phyloP scores from a whole-genome alignment of 1,284 basidiomycete genomes.

The Termitomyces sp. region DNA sequence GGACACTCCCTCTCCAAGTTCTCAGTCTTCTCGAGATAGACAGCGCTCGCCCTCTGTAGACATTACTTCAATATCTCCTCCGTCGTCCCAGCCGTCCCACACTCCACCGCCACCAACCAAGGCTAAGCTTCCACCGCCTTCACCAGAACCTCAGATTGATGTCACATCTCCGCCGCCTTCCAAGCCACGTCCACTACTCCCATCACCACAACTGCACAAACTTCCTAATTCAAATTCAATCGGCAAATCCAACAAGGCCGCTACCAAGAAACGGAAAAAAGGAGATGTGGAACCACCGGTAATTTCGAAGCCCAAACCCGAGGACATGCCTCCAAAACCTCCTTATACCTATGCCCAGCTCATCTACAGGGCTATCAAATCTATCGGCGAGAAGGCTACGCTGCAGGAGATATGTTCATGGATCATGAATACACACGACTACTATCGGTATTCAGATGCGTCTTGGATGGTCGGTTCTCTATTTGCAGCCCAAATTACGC shows the following conservation, averaged over 20 bases:
- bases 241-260: conserved; percentile 40
- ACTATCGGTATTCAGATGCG: conserved; percentile 80
- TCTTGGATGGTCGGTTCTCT: conserved; percentile 76
- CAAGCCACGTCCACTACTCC: conserved; percentile 10
- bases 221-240: conserved; percentile 62
- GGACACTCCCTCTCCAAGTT: conserved; percentile 72
- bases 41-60: conserved; percentile 70
- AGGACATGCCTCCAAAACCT: conserved; percentile 76
- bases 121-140: conserved; percentile 33
- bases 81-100: conserved; percentile 71
- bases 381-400: conserved; percentile 79
- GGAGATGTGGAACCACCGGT: conserved; percentile 38
- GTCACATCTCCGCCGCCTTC: conserved; percentile 8
- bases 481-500: conserved; percentile 11
- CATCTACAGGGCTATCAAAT: conserved; percentile 75
- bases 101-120: conserved; percentile 62
- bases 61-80: conserved; percentile 74
- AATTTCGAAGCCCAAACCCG: conserved; percentile 52
- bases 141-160: conserved; percentile 33
- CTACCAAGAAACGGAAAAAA: conserved; percentile 71
- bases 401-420: conserved; percentile 89
- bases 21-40: conserved; percentile 55
- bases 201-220: conserved; percentile 41
- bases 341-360: conserved; percentile 74
- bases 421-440: conserved; percentile 85